Percentiles rank a stretch among this genome's conserved stretches.
Evolutionary conservation across 371 early-diverging fungal genomes (phyloP).

Genomic region (Rhizomucor miehei): DNA sequence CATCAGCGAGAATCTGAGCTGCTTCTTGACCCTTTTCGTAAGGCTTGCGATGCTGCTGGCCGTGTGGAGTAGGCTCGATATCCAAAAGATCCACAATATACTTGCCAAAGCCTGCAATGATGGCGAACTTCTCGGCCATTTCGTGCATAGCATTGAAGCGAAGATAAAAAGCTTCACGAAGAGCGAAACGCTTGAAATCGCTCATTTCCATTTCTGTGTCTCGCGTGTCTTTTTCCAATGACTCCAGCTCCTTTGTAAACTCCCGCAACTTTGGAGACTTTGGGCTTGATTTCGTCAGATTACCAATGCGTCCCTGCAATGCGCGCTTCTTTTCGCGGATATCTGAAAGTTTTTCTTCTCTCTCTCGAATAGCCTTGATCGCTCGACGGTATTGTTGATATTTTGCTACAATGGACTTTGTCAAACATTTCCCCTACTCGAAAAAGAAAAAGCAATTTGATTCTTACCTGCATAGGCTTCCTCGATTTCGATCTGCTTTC

Average conservation of each 20-base stretch:
- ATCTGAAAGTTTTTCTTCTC: constrained; percentile 39
- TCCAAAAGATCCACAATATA: constrained; percentile 45
- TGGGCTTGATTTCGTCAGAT: constrained; percentile 24
- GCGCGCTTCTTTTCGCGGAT: constrained; percentile 43
- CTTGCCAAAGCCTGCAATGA: constrained; percentile 50
- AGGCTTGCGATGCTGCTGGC: constrained; percentile 19
- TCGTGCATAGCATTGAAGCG: constrained; percentile 49
- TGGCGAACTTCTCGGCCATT: constrained; percentile 39
- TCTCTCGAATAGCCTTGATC: constrained; percentile 44
- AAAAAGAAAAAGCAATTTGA: neutral
- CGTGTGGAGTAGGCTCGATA: constrained; percentile 35
- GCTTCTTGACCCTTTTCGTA: constrained; percentile 38
- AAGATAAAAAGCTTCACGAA: constrained; percentile 48
- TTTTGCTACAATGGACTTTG: constrained; percentile 20
- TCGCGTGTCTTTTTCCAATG: constrained; percentile 39
- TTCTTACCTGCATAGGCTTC: constrained; percentile 34
- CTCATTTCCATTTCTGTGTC: constrained; percentile 44
- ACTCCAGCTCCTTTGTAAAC: constrained; percentile 32
- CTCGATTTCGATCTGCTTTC: constrained; percentile 36
- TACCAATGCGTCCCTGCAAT: constrained; percentile 32
- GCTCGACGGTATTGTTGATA: constrained; percentile 45
- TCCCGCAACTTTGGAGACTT: constrained; percentile 36
- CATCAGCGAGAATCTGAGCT: constrained; percentile 37
- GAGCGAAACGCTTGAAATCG: constrained; percentile 47
- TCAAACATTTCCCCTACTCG: neutral